These are phyloP conservation scores for Bipolaris oryzae DNA, from an alignment of 2,329 filamentous ascomycete genomes.

Conservation along the genomic window DNA sequence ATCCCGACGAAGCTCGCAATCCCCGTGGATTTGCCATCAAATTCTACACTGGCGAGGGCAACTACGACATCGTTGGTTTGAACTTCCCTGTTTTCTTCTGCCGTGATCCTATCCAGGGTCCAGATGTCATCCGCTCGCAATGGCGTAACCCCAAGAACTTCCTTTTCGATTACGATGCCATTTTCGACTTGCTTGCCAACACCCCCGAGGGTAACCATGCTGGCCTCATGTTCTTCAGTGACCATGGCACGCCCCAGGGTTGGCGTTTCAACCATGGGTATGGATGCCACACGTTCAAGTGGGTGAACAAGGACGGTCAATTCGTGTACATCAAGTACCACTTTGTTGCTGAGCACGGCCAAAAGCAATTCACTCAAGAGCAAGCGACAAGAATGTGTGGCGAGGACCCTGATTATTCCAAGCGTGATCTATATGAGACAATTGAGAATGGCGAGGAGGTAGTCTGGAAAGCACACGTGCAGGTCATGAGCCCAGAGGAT, in stretches of 20 bases:
- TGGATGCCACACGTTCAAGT: conserved; percentile 57
- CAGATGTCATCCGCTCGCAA: conserved; percentile 57
- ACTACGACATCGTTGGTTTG: conserved; percentile 57
- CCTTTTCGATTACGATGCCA: conserved; percentile 56
- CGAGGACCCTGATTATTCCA: conserved; percentile 59
- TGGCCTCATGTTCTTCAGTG: conserved; percentile 58
- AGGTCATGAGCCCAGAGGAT: conserved; percentile 55
- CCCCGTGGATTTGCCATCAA: conserved; percentile 59
- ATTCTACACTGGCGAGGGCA: conserved; percentile 57
- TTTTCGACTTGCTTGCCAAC: conserved; percentile 58
- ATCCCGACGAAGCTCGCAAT: conserved; percentile 55
- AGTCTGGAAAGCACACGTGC: conserved; percentile 54
- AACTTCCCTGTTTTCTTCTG: conserved; percentile 60
- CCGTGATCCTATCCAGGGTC: conserved; percentile 56
- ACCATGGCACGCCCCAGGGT: conserved; percentile 57
- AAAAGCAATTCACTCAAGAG: conserved; percentile 55
- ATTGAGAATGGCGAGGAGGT: conserved; percentile 52
- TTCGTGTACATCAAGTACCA: conserved; percentile 61
- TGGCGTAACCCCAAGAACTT: conserved; percentile 56
- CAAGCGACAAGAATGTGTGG: conserved; percentile 55
- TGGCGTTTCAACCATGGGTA: conserved; percentile 52
- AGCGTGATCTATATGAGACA: conserved; percentile 54
- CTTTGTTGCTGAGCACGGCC: conserved; percentile 55
- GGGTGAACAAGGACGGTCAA: conserved; percentile 55
- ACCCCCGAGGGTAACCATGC: conserved; percentile 57